Evolutionary conservation across 2,329 filamentous ascomycete species (phyloP).

Genomic region (Trichoderma harzianum): DNA sequence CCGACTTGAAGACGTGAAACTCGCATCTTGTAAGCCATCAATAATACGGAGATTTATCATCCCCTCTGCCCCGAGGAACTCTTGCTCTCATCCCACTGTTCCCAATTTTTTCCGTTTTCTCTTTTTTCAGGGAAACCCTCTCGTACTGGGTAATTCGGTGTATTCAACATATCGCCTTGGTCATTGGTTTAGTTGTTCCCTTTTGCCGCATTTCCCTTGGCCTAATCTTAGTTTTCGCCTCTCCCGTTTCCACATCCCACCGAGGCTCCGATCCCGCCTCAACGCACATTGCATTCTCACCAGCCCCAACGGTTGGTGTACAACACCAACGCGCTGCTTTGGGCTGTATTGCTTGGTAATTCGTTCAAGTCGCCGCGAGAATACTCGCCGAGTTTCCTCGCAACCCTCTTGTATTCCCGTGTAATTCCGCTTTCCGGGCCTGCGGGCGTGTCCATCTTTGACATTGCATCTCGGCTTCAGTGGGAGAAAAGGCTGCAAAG

Average conservation of each 20-base stretch:
- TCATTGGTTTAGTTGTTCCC: not conserved
- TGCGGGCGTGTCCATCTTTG: not conserved
- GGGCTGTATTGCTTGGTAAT: not conserved
- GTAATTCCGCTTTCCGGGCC: not conserved
- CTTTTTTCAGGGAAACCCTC: not conserved
- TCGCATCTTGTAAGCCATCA: not conserved
- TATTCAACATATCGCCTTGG: not conserved
- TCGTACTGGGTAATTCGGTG: not conserved
- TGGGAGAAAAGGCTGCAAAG: slow-evolving; percentile 2
- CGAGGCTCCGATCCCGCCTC: slow-evolving; percentile 2
- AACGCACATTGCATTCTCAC: not conserved
- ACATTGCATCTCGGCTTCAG: not conserved
- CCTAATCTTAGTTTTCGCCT: not conserved
- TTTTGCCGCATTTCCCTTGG: not conserved
- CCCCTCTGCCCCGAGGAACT: not conserved
- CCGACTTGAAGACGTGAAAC: not conserved
- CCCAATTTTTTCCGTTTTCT: not conserved
- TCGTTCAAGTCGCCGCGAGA: not conserved
- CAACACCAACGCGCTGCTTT: not conserved
- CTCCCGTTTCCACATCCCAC: slow-evolving; percentile 1
- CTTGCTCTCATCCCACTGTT: not conserved
- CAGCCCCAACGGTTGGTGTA: not conserved
- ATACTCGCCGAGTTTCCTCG: not conserved
- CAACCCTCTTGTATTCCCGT: not conserved
- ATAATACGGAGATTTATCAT: slow-evolving; percentile 10